phyloP scores from a whole-genome alignment of 495 filamentous ascomycete genomes.

The Aspergillus ellipticus region DNA sequence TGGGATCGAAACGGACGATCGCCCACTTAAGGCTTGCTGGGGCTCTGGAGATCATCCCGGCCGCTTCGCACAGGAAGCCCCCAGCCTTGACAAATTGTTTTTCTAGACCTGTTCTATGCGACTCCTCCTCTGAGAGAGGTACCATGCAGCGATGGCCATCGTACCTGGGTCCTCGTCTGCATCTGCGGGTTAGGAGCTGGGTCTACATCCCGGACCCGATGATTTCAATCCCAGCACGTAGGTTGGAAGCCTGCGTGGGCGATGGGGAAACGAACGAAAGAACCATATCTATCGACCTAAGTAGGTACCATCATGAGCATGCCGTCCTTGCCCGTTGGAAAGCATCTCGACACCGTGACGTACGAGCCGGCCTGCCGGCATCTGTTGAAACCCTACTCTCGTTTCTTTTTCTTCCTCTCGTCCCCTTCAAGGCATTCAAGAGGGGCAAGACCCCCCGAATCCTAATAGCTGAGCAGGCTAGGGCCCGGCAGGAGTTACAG shows the following conservation, averaged over 20 bases:
- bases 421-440: background rate
- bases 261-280: background rate
- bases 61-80: slow-evolving; percentile 9
- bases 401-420: background rate
- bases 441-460: background rate
- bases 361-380: background rate
- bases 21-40: slow-evolving; percentile 14
- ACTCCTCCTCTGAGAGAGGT: background rate
- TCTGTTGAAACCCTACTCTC: background rate
- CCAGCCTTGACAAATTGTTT: slow-evolving; percentile 19
- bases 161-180: background rate
- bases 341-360: background rate
- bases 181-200: background rate
- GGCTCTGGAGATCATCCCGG: slow-evolving; percentile 18
- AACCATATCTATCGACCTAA: background rate
- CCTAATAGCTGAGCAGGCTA: background rate
- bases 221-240: background rate
- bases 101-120: slow-evolving; percentile 20
- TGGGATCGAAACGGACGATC: slow-evolving; percentile 10
- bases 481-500: background rate
- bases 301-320: background rate
- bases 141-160: background rate
- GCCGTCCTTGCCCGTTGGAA: background rate
- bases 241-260: background rate
- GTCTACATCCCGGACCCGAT: background rate